A percentile compares a stretch with the other conserved stretches of the same genome.
Evolutionary conservation across 768 basidiomycete genomes (phyloP).

Genomic region (Termitomyces eurrhizus): DNA sequence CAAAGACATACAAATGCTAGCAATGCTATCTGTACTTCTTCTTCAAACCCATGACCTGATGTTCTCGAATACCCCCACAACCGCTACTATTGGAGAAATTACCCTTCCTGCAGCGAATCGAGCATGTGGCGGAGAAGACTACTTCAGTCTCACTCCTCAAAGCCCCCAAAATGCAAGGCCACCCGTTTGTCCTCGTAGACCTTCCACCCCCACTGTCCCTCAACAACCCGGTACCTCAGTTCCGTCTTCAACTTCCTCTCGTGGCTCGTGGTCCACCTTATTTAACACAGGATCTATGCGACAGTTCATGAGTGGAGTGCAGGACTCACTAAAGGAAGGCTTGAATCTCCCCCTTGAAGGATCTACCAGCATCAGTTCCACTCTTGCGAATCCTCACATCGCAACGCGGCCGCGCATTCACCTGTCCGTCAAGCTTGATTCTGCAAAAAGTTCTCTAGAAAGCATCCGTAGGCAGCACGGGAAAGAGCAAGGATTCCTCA

Average conservation of each 20-base stretch:
- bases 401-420: slow-evolving; percentile 1
- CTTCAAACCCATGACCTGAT: slow-evolving; percentile 42
- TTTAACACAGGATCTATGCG: slow-evolving; percentile 65
- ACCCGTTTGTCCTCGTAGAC: slow-evolving; percentile 47
- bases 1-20: slow-evolving; percentile 79
- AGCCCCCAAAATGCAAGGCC: slow-evolving; percentile 30
- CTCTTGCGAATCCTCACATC: slow-evolving; percentile 13
- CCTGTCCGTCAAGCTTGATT: neutral
- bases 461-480: slow-evolving; percentile 19
- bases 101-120: neutral
- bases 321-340: slow-evolving; percentile 46
- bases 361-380: slow-evolving; percentile 30
- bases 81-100: slow-evolving; percentile 10
- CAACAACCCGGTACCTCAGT: slow-evolving; percentile 33
- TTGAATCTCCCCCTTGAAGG: slow-evolving; percentile 42
- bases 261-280: slow-evolving; percentile 79
- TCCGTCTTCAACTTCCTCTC: slow-evolving; percentile 57
- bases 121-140: slow-evolving; percentile 40
- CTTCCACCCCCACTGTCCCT: slow-evolving; percentile 38
- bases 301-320: slow-evolving; percentile 64
- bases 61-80: slow-evolving; percentile 10
- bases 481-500: slow-evolving; percentile 24
- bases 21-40: slow-evolving; percentile 69
- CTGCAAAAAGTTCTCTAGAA: neutral
- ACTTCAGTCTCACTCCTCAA: slow-evolving; percentile 50